Evolutionary conservation across 805 yeast species (phyloP), one percentile per base, ranked within the genome.

Genomic region (Nakazawaea ernobii): DNA sequence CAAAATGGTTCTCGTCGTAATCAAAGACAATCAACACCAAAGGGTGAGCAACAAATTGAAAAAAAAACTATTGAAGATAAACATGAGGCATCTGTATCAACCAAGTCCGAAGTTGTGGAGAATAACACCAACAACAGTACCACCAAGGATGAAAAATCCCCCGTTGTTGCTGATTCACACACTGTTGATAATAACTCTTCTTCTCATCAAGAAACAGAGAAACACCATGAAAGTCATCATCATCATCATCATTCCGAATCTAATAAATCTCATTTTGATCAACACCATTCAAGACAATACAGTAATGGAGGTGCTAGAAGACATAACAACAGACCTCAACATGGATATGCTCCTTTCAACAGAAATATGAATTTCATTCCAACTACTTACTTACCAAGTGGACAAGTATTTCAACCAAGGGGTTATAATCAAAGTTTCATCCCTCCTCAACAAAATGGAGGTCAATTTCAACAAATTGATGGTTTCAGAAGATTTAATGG

Each of bases 331-430:
- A 48, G 46, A 42, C 42, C 36, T 7, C 49, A 46, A 30, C 37
- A 42, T 38, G 49, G 49, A 26, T 47, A 14, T 29, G 26, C 35
- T 15, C 46, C 44, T 30, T 41, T 45, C 43, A 45, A 40, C 42
- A 39, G 45, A 40, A 43, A 42, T 9, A 20, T 45, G 6, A 36
- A 44, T 15, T 48, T 43, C 41, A 44, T 43, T 17, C 47, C 52
- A 41, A 28, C 45, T 8, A 40, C 48, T 8, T 45, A 36, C 29
- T 45, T 44, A 27, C 52, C 52, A 37, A 45, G 37, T 20, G 44
- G 43, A 8, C 52, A 45, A 37, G 39, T 41, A 24, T 44, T 49
- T 36, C 50, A 48, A 39, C 50, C 50, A 43, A 39, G 50, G 33
- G 38, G 43, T 27, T 48, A 27, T 39, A 43, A 43, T 32, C 45